A percentile compares a stretch with the other conserved stretches of the same genome.
phyloP scores from a whole-genome alignment of 164 flowering plant genomes.

The Hamamelis virginiana region DNA sequence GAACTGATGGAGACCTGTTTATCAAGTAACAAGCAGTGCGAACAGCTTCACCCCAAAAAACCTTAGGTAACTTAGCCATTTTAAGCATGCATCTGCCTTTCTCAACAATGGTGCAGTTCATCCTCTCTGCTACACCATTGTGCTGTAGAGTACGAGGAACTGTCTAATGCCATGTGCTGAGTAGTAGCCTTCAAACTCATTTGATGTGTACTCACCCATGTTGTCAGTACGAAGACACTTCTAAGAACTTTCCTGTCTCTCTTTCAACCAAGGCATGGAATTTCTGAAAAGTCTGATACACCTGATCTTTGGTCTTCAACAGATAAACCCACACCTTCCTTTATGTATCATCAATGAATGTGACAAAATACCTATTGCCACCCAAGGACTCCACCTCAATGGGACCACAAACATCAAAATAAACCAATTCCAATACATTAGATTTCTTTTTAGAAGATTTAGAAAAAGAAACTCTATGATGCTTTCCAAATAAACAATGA shows the following conservation, averaged over 20 bases:
- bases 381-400: not conserved
- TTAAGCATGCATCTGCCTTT: not conserved
- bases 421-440: not conserved
- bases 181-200: conserved; percentile 8
- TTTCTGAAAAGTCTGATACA: not conserved
- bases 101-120: conserved; percentile 16
- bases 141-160: conserved; percentile 16
- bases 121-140: conserved; percentile 22
- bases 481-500: conserved; percentile 6
- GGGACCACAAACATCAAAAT: conserved; percentile 22
- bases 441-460: not conserved
- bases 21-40: not conserved
- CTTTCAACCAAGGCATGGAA: conserved; percentile 13
- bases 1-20: not conserved
- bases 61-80: conserved; percentile 7
- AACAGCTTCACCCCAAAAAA: conserved; percentile 16
- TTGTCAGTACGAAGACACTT: conserved; percentile 15
- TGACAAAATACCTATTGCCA: conserved; percentile 8
- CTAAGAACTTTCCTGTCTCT: conserved; percentile 5
- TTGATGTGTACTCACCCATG: conserved; percentile 7
- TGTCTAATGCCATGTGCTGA: conserved; percentile 9
- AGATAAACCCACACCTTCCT: conserved; percentile 4
- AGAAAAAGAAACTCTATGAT: conserved; percentile 4
- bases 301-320: conserved; percentile 1
- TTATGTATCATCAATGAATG: conserved; percentile 15